Percentiles rank a stretch among this genome's conserved stretches.
phyloP scores from a whole-genome alignment of 768 basidiomycete species.

The Kwoniella heveanensis region DNA sequence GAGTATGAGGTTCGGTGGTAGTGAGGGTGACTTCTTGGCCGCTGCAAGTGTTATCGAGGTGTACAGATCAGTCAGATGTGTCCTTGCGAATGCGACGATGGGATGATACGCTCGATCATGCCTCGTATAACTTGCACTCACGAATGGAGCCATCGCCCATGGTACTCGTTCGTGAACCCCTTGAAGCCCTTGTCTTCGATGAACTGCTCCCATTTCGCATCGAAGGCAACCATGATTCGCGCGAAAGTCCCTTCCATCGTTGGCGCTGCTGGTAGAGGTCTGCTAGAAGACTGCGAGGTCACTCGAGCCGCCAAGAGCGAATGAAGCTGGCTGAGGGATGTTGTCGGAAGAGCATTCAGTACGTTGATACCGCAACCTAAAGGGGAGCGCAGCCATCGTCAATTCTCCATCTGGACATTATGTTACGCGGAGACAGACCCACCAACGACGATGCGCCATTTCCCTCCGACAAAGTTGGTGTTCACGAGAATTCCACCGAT shows the following conservation, averaged over 20 bases:
- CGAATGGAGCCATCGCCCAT: conserved; percentile 87
- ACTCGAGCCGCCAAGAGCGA: conserved; percentile 50
- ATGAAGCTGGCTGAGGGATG: conserved; percentile 74
- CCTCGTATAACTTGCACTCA: conserved; percentile 60
- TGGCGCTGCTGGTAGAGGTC: conserved; percentile 58
- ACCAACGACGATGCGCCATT: conserved; percentile 81
- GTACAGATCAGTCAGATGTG: neutral
- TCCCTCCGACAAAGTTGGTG: conserved; percentile 73
- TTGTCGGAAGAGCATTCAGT: conserved; percentile 76
- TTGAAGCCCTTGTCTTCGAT: conserved; percentile 69
- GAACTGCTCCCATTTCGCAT: conserved; percentile 75
- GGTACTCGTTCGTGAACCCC: conserved; percentile 78
- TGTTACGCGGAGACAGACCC: conserved; percentile 42
- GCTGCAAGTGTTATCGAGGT: conserved; percentile 10
- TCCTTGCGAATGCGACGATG: too few relatives aligned
- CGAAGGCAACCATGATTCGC: conserved; percentile 73
- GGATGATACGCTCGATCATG: neutral
- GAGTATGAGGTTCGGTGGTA: conserved; percentile 68
- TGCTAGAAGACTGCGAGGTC: conserved; percentile 19
- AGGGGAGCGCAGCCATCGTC: neutral
- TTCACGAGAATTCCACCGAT: conserved; percentile 91
- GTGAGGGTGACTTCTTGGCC: conserved; percentile 67
- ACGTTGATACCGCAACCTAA: conserved; percentile 88
- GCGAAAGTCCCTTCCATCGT: conserved; percentile 76
- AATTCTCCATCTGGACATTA: neutral